These are phyloP conservation scores for Aspergillus unguis DNA, from an alignment of 2,329 filamentous ascomycete species.

Conservation along the genomic window DNA sequence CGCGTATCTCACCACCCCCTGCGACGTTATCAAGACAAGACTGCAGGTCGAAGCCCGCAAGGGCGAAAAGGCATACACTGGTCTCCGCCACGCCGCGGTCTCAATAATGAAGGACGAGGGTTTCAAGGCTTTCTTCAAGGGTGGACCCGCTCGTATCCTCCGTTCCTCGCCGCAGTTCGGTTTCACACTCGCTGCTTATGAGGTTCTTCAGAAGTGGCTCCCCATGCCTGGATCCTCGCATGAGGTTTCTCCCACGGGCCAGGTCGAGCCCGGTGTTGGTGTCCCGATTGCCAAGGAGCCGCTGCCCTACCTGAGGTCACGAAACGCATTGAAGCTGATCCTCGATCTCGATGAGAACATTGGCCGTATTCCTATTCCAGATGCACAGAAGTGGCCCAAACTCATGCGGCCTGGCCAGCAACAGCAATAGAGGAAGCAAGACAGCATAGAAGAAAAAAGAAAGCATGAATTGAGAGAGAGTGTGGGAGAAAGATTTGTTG, in stretches of 20 bases:
- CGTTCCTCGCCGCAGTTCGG: constrained; percentile 96
- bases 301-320: constrained; percentile 66
- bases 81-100: constrained; percentile 76
- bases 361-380: constrained; percentile 65
- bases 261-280: constrained; percentile 61
- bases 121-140: constrained; percentile 97
- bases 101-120: constrained; percentile 89
- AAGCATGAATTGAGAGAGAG: too few species aligned
- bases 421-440: too few species aligned
- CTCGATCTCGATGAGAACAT: constrained; percentile 93
- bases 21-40: constrained; percentile 98
- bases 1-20: constrained; percentile 92
- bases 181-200: constrained; percentile 93
- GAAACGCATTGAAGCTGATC: constrained; percentile 93
- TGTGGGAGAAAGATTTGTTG: constrained; percentile 15
- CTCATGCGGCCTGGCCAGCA: constrained; percentile 24
- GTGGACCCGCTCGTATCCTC: constrained; percentile 89
- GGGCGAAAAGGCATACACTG: constrained; percentile 84
- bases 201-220: constrained; percentile 76
- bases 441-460: too few species aligned
- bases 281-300: constrained; percentile 63
- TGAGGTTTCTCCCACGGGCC: constrained; percentile 54
- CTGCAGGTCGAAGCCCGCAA: constrained; percentile 96
- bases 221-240: constrained; percentile 67
- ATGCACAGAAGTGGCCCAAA: constrained; percentile 39